Evolutionary conservation across 805 yeast species (phyloP).

Genomic region (Saccharomyces kudriavzevii): DNA sequence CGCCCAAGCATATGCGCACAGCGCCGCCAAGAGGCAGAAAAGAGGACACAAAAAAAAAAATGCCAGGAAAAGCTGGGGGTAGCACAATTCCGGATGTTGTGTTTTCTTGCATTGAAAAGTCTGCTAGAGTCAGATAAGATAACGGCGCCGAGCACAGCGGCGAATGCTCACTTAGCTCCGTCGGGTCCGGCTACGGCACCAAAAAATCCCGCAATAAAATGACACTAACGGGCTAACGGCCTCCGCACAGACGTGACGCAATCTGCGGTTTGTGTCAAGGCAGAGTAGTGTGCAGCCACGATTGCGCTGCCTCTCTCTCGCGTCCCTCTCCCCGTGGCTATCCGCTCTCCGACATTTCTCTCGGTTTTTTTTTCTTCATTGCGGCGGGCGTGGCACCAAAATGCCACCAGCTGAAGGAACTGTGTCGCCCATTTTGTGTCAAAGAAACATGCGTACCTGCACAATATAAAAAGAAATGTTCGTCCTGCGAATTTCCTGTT

Average conservation of each 20-base stretch:
- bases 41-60: background rate
- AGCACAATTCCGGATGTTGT: background rate
- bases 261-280: background rate
- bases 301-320: background rate
- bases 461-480: background rate
- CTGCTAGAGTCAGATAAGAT: background rate
- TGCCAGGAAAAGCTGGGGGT: background rate
- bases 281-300: background rate
- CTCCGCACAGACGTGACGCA: background rate
- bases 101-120: background rate
- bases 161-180: background rate
- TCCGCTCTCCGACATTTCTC: too few species aligned
- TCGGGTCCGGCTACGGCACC: background rate
- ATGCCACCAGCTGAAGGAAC: background rate
- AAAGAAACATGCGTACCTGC: background rate
- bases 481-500: background rate
- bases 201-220: background rate
- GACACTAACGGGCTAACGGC: background rate
- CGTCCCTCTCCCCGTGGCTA: too few species aligned
- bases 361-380: background rate
- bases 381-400: background rate
- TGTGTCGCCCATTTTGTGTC: background rate
- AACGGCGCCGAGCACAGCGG: background rate
- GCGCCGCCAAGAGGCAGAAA: background rate
- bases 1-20: background rate